These are phyloP conservation scores for Tripidium arundinaceum DNA, from an alignment of 202 grass and related monocot species.

Conservation along the genomic window DNA sequence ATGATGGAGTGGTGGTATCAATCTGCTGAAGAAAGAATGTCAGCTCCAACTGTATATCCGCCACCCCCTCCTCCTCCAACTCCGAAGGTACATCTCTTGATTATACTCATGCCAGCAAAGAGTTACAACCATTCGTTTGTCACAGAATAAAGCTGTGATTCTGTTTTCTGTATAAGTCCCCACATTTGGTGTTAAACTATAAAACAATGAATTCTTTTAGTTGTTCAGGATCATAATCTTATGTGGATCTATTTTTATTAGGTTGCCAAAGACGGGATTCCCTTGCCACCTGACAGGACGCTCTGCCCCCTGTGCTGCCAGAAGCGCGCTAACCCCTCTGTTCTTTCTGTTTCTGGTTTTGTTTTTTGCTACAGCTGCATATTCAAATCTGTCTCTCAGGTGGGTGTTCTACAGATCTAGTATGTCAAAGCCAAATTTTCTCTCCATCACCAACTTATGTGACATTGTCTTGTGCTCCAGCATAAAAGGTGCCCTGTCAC, in stretches of 20 bases:
- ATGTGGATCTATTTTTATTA: constrained; percentile 29
- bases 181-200: no score
- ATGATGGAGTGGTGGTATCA: constrained; percentile 99
- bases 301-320: constrained; percentile 90
- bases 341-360: constrained; percentile 96
- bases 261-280: constrained; percentile 83
- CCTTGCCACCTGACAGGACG: constrained; percentile 61
- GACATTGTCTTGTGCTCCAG: constrained; percentile 40
- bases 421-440: neutral
- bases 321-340: constrained; percentile 79
- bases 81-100: constrained; percentile 52
- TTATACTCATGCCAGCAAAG: neutral
- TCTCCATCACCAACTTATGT: neutral
- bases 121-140: neutral
- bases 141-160: constrained; percentile 7
- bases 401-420: constrained; percentile 14
- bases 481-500: constrained; percentile 86
- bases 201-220: neutral
- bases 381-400: constrained; percentile 96
- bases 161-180: neutral
- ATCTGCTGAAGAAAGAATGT: constrained; percentile 99
- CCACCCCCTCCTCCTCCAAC: constrained; percentile 79
- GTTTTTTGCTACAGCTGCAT: constrained; percentile 96
- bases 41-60: constrained; percentile 88
- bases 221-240: constrained; percentile 5